Evolutionary conservation across 306 rosid species (phyloP).

Genomic region (Dalbergia cultrata): DNA sequence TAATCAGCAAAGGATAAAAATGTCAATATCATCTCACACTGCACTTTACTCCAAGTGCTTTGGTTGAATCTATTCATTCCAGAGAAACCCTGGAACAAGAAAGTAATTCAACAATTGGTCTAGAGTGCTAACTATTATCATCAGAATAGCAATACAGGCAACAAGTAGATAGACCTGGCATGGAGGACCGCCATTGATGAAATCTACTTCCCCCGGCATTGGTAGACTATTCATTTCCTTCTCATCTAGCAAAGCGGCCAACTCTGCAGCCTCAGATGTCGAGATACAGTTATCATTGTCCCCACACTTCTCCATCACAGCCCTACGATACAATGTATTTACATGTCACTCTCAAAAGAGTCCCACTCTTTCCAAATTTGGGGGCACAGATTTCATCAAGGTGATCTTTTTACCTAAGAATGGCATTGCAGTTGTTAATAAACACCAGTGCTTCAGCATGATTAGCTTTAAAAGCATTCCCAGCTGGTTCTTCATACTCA

Average conservation of each 20-base stretch:
- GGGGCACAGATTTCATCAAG: not conserved
- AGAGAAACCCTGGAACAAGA: conserved; percentile 81
- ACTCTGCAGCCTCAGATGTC: conserved; percentile 80
- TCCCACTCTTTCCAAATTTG: conserved; percentile 3
- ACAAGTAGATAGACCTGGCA: conserved; percentile 73
- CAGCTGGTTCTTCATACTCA: conserved; percentile 97
- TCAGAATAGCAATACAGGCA: conserved; percentile 17
- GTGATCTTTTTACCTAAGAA: conserved; percentile 66
- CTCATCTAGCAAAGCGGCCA: conserved; percentile 71
- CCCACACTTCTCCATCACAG: conserved; percentile 91
- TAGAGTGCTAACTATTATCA: not conserved
- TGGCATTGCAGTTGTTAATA: conserved; percentile 87
- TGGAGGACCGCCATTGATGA: conserved; percentile 98
- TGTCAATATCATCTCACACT: conserved; percentile 96
- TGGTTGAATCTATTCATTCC: conserved; percentile 96
- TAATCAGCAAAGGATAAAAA: conserved; percentile 94
- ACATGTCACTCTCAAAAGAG: conserved; percentile 20
- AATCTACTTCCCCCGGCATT: conserved; percentile 91
- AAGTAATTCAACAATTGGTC: not conserved
- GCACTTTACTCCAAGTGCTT: conserved; percentile 97
- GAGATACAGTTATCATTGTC: conserved; percentile 89
- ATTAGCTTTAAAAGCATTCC: conserved; percentile 85
- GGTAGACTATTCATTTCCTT: conserved; percentile 69
- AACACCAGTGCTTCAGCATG: conserved; percentile 84
- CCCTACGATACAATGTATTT: conserved; percentile 60